phyloP scores from a whole-genome alignment of 2,329 filamentous ascomycete genomes.

The Beauveria bassiana region DNA sequence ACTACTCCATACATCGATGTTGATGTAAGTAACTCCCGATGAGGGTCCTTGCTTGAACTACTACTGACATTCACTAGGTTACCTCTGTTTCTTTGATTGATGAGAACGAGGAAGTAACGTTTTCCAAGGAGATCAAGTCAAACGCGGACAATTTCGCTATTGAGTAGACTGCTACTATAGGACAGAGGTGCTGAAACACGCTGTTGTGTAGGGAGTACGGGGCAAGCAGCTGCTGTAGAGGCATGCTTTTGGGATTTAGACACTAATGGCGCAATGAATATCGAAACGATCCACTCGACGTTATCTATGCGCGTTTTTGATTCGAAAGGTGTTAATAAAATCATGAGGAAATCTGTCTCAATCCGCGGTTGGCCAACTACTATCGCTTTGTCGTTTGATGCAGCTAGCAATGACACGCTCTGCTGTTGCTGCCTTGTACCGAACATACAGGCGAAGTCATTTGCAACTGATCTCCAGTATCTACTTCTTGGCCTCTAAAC shows the following conservation, averaged over 20 bases:
- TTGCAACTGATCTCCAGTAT: no score
- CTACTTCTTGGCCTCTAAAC: no score
- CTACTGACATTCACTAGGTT: constrained; percentile 39
- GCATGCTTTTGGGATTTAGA: constrained; percentile 12
- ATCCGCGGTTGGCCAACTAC: no score
- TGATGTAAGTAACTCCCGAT: constrained; percentile 58
- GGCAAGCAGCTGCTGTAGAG: constrained; percentile 3
- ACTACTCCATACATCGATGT: constrained; percentile 81
- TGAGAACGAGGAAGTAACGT: constrained; percentile 70
- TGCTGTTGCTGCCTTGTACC: no score
- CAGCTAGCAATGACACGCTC: no score
- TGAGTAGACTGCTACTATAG: constrained; percentile 43
- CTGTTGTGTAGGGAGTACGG: constrained; percentile 2
- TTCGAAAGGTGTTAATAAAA: background rate
- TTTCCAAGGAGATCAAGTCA: constrained; percentile 75
- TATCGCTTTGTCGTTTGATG: no score
- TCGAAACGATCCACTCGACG: background rate
- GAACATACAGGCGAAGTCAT: no score
- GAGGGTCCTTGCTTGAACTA: background rate
- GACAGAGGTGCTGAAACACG: constrained; percentile 1
- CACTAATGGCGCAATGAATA: constrained; percentile 15
- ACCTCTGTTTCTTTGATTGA: constrained; percentile 62
- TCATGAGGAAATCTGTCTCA: background rate
- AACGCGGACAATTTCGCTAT: constrained; percentile 69
- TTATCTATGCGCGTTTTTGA: background rate